Conservation (phyloP, 2,329 filamentous ascomycete genomes). For the Aspergillus proliferans region DNA sequence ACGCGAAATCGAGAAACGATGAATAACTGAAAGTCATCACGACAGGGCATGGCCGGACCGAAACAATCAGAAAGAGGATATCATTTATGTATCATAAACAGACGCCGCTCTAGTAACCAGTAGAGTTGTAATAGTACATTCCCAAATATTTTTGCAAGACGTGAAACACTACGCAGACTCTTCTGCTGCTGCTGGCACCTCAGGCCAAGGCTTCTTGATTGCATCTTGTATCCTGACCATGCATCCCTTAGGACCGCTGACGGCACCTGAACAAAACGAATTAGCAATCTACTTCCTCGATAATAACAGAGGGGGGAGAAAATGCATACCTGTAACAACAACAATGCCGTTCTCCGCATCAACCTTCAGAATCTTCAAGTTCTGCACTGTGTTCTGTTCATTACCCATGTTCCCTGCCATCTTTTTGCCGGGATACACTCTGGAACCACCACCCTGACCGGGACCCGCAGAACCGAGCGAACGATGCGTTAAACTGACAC, state of each 20-base stretch:
- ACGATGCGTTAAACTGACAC: conserved; percentile 90
- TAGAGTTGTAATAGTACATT: conserved; percentile 36
- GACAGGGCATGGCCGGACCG: conserved; percentile 3
- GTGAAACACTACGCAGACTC: conserved; percentile 11
- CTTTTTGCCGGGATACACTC: conserved; percentile 92
- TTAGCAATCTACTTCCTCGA: conserved; percentile 7
- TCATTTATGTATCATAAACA: conserved; percentile 37
- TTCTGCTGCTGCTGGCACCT: conserved; percentile 15
- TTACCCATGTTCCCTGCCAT: conserved; percentile 97
- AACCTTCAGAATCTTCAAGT: conserved; percentile 80
- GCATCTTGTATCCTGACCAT: conserved; percentile 84
- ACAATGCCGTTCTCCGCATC: conserved; percentile 83
- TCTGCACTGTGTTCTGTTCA: conserved; percentile 82
- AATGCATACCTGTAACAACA: conserved; percentile 65
- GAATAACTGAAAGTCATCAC: too few species aligned
- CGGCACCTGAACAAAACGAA: conserved; percentile 46
- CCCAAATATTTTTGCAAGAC: conserved; percentile 8
- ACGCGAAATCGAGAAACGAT: too few species aligned
- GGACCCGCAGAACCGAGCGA: conserved; percentile 85
- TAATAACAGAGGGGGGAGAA: not conserved
- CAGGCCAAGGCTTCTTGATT: conserved; percentile 74
- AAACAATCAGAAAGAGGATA: conserved; percentile 22
- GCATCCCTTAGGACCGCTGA: conserved; percentile 82
- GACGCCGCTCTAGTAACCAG: conserved; percentile 31
- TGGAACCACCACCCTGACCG: conserved; percentile 83